Base-by-base conservation (phyloP, 2,329 filamentous ascomycete species). In the Mycocentrospora acerina region DNA sequence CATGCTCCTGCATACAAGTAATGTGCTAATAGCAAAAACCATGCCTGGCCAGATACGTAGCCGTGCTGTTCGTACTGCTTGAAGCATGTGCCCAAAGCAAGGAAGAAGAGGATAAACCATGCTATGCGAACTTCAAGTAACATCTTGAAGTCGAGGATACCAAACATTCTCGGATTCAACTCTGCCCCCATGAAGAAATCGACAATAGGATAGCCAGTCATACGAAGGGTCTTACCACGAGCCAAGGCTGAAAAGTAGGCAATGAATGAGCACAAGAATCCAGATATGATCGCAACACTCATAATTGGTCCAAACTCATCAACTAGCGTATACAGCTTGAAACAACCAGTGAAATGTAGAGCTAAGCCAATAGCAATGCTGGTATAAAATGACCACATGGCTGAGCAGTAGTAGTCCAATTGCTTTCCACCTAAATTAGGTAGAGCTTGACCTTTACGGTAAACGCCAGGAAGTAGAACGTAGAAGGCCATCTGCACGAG, bases 231-330 rank as follows among this genome's bases (percentile, higher is more conserved):
- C 33, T 83, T 84, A 39, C 90, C 90, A 42, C 93, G 85, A 47
- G 74, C 74, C 40, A 91, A 69, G 22, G 91, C 89, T 12, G 90
- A 95, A 64, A 89, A 76, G 71, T 97, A 98, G 38, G 90, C 91
- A 35, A 90, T 72, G 55, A 91, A 77, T 47, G 85, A 83, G 55
- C 95, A 88, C 27, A 91, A 60, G 71, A 87, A 96, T 43, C 91
- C 91, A 13, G 89, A 93, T 48, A 94, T 67, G 61, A 98, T 97
- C 46, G 91, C 89, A 9, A 98, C 93, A 31, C 85, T 90, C 76
- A 98, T 83, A 32, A 98, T 75, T 27, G 90, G 85, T 2, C 93
- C 94, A 50, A 98, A 98, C 69, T 97, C 88, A 64, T 98, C 93
- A 49, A 98, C 83, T 58, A 96, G 79, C 26, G 83, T 95, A 72